Evolutionary conservation across 208 protist species (phyloP), one percentile per base, ranked within the genome.

Genomic region (Trypanosoma lewisi): DNA sequence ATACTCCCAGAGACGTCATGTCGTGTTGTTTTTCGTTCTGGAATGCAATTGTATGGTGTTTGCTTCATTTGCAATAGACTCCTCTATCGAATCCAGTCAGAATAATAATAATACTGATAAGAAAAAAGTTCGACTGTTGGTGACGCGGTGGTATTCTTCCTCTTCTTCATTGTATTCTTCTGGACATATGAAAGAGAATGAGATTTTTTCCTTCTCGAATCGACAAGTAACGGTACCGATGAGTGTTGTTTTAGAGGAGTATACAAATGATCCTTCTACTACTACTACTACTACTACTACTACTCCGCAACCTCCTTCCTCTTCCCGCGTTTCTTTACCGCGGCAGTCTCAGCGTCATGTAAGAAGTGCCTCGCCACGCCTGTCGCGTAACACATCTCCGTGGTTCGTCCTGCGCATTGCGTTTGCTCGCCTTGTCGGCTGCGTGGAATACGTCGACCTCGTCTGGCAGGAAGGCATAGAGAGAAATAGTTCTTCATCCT

Each of bases 21-120:
- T 74, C 2, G 60, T 68, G 1, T 23, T 74, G 2, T 74, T 67
- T 34, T 63, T 68, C 49, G 60, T 74, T 41, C 11, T 74, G 47
- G 42, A 65, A 37, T 74, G 68, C n/a, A 14, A 63, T 50, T 74
- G 68, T 45, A 4, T 67, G 12, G 42, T 58, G 5, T 34, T 74
- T 42, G 68, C 68, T 5, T 60, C 59, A 16, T 74, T 74, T 39
- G 33, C 23, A 30, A 7, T 74, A 17, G 48, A 59, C 19, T 31
- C 37, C 23, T 21, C 27, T 19, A 28, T 21, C 19, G 39, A 17
- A 16, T 4, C 19, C n/a, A n/a, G n/a, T n/a, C n/a, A n/a, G 51
- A 45, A 37, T 28, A 28, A 51, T 48, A 36, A 9, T 30, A 41
- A 25, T 21, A 50, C n/a, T 21, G 30, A 12, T 12, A 41, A n/a